Conservation (phyloP, 345 rosid species). For the Eucalyptus curtisii region DNA sequence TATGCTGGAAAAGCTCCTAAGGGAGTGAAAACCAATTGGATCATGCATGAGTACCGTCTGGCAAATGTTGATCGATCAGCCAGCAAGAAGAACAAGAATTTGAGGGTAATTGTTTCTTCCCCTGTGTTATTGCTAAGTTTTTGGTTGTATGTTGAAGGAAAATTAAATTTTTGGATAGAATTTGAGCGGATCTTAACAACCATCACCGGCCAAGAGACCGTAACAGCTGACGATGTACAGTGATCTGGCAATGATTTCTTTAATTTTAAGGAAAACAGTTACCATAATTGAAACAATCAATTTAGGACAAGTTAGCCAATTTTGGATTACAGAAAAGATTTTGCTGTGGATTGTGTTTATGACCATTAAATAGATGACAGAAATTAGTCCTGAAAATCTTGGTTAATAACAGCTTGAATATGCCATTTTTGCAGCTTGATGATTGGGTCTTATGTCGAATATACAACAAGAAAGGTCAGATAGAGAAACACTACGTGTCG, state of each 20-base stretch:
- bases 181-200: not conserved
- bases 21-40: slow-evolving; percentile 89
- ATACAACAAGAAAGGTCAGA: slow-evolving; percentile 72
- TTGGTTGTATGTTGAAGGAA: not conserved
- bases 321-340: not conserved
- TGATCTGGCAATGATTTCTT: not conserved
- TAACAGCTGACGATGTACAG: not conserved
- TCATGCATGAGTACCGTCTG: slow-evolving; percentile 94
- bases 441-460: slow-evolving; percentile 81
- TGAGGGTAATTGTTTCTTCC: slow-evolving; percentile 32
- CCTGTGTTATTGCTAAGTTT: not conserved
- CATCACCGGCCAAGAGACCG: not conserved
- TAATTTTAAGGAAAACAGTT: not conserved
- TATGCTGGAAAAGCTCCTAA: slow-evolving; percentile 83
- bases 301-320: not conserved
- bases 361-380: not conserved
- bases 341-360: not conserved
- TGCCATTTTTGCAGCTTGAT: slow-evolving; percentile 44
- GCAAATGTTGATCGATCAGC: slow-evolving; percentile 80
- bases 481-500: slow-evolving; percentile 30
- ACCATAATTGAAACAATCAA: not conserved
- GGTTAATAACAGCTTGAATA: not conserved
- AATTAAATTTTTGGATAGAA: not conserved
- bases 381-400: not conserved
- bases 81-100: slow-evolving; percentile 27